Evolutionary conservation across 2,329 filamentous ascomycete species (phyloP), one percentile per base, ranked within the genome.

Genomic region (Podosphaera fusca): DNA sequence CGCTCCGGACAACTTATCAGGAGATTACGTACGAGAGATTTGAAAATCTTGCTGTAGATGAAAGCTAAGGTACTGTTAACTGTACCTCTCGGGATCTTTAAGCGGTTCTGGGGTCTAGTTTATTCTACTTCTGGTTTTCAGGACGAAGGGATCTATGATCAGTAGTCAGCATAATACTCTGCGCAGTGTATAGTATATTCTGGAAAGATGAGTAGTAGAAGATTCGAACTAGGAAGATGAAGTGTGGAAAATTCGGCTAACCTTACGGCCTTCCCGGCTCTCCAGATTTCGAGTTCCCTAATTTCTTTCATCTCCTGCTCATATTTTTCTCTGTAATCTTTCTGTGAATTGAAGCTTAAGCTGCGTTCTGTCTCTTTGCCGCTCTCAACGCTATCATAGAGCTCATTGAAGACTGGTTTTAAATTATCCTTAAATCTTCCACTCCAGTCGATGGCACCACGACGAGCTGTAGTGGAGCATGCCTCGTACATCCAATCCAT

Each of bases 401-500:
- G 84, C 69, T 86, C 79, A 76, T 95, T 90, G 81, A 98, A 98
- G 70, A 98, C 85, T 69, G 92, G 92, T 85, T 96, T 96, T 70
- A 98, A 81, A 70, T 85, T 88, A 66, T 90, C 85, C 85, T 95
- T 95, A 87, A 98, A 98, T 71, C 79, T 80, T 73, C 84, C 83
- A 71, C 84, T 90, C 92, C 92, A 98, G 81, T 98, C 92, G 71
- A 98, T 94, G 75, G 92, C 92, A 74, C 92, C 92, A 70, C 92
- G 89, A 70, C 92, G 87, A 69, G 92, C 92, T 59, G 92, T 98
- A 70, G 92, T 98, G 62, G 90, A 96, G 85, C 92, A 98, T 65
- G 92, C 92, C 72, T 90, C 89, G 78, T 94, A 98, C 92, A 98
- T 98, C 88, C 94, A 98, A 79, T 98, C 92, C 92, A 98, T 96